phyloP scores from a whole-genome alignment of 768 basidiomycete genomes.

The Podaxis sp. region DNA sequence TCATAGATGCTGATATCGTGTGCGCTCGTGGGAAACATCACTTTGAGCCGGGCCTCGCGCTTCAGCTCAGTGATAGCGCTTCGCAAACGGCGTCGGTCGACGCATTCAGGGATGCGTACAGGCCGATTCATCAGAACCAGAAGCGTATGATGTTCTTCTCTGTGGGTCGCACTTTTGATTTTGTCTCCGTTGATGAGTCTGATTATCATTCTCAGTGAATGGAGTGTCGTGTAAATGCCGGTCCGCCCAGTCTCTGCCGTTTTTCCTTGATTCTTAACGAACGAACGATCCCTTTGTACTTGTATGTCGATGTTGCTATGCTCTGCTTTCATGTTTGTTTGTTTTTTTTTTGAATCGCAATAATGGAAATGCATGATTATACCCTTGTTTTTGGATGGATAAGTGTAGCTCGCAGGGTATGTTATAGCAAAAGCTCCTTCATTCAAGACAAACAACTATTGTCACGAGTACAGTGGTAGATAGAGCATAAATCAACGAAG shows the following conservation, averaged over 20 bases:
- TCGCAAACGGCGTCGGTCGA: conserved; percentile 41
- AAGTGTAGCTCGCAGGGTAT: too few relatives aligned
- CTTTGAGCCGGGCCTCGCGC: conserved; percentile 40
- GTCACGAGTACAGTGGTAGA: neutral
- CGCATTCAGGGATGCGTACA: conserved; percentile 51
- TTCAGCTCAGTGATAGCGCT: conserved; percentile 41
- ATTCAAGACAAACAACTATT: neutral
- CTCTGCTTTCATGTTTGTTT: neutral
- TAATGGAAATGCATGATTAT: neutral
- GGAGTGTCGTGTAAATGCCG: too few relatives aligned
- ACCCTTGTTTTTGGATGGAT: too few relatives aligned
- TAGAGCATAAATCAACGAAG: neutral
- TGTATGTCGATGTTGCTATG: neutral
- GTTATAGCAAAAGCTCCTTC: neutral
- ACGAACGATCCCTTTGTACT: neutral
- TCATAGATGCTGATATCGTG: conserved; percentile 74
- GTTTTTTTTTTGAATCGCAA: neutral
- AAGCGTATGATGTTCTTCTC: conserved; percentile 41
- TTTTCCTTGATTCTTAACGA: neutral
- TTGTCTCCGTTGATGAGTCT: neutral
- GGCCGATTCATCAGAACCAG: conserved; percentile 36
- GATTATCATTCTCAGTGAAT: too few relatives aligned
- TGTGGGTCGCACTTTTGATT: conserved; percentile 24
- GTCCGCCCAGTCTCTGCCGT: conserved; percentile 8
- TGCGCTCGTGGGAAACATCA: conserved; percentile 35